phyloP scores from a whole-genome alignment of 257 asterid genomes.

The Anisodus acutangulus region DNA sequence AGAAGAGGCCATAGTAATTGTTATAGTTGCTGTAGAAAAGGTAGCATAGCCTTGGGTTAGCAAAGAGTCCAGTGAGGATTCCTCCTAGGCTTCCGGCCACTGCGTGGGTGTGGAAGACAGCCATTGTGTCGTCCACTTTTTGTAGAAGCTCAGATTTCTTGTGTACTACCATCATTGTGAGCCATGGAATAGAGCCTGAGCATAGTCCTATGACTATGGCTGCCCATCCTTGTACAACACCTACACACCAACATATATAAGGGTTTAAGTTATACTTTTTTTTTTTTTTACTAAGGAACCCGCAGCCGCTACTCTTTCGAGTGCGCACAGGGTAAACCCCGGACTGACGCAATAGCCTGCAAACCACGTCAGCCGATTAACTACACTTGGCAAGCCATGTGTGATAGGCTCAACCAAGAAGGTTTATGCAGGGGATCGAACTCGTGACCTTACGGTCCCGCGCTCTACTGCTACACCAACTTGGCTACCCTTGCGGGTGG shows the following conservation, averaged over 20 bases:
- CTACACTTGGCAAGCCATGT: too few relatives aligned
- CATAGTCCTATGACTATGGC: conserved; percentile 74
- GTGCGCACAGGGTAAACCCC: too few relatives aligned
- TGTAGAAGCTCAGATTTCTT: conserved; percentile 70
- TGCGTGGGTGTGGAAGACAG: conserved; percentile 78
- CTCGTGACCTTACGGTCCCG: too few relatives aligned
- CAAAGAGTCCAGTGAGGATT: conserved; percentile 66
- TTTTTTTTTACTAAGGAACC: too few relatives aligned
- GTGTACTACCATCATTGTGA: conserved; percentile 84
- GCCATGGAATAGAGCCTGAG: conserved; percentile 83
- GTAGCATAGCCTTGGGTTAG: conserved; percentile 56
- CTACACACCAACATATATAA: conserved; percentile 35
- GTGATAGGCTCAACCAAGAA: too few relatives aligned
- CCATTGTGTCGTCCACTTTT: conserved; percentile 80
- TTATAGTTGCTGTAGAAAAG: conserved; percentile 49
- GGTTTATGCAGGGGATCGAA: too few relatives aligned
- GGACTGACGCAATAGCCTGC: too few relatives aligned
- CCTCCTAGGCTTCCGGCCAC: conserved; percentile 75
- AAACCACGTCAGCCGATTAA: too few relatives aligned
- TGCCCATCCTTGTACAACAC: conserved; percentile 80
- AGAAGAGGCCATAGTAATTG: conserved; percentile 53
- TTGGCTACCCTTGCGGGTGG: too few relatives aligned
- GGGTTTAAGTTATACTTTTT: background rate
- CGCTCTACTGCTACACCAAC: too few relatives aligned
- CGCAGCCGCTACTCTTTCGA: too few relatives aligned